Evolutionary conservation across 1,284 basidiomycete genomes (phyloP).

Genomic region (Malassezia caprae): DNA sequence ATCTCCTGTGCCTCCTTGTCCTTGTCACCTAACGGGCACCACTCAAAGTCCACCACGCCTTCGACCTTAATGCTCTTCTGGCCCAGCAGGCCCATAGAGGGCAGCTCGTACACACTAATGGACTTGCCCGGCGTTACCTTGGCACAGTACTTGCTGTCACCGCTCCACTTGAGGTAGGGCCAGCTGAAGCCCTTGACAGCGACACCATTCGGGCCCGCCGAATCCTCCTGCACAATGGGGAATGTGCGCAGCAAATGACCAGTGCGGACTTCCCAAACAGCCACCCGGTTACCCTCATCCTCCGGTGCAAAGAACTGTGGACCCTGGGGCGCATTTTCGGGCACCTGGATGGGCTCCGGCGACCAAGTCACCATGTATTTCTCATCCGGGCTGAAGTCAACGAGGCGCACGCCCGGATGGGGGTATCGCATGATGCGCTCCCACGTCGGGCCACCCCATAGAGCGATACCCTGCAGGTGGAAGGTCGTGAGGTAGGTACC

Average conservation of each 20-base stretch:
- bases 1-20: conserved; percentile 50
- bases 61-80: conserved; percentile 98
- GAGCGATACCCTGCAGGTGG: conserved; percentile 85
- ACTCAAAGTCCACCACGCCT: conserved; percentile 96
- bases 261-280: conserved; percentile 94
- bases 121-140: conserved; percentile 77
- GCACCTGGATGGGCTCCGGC: conserved; percentile 80
- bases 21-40: conserved; percentile 87
- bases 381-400: conserved; percentile 97
- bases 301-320: conserved; percentile 69
- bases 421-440: conserved; percentile 78
- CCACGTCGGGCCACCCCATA: conserved; percentile 90
- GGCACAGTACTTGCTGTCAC: conserved; percentile 89
- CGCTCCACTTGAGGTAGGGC: conserved; percentile 95
- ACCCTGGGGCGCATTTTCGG: conserved; percentile 60
- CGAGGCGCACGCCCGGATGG: conserved; percentile 85
- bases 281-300: conserved; percentile 93
- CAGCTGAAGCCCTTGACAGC: conserved; percentile 63
- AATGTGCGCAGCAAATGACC: conserved; percentile 88
- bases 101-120: conserved; percentile 93
- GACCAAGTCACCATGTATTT: conserved; percentile 97
- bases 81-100: conserved; percentile 83
- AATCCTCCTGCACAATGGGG: conserved; percentile 53
- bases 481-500: conserved; percentile 89
- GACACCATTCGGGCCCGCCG: conserved; percentile 32